These are phyloP conservation scores for Aspergillus brasiliensis DNA, from an alignment of 2,329 filamentous ascomycete species.

Conservation along the genomic window DNA sequence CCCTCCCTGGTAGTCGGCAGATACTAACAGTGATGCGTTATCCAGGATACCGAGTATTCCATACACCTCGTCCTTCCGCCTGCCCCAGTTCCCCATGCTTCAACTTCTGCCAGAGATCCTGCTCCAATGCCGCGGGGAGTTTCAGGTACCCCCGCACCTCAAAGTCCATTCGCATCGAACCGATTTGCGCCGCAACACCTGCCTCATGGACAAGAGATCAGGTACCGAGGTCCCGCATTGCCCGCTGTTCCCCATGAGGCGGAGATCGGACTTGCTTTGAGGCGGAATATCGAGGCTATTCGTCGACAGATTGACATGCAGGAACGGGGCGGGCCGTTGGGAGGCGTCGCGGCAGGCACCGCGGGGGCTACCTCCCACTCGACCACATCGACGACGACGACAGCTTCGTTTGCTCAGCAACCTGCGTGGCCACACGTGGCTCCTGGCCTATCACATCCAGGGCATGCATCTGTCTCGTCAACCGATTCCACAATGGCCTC, in stretches of 20 bases:
- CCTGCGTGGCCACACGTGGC: conserved; percentile 9
- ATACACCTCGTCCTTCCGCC: conserved; percentile 49
- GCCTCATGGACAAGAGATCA: conserved; percentile 12
- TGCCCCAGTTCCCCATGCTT: conserved; percentile 20
- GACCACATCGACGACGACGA: background rate
- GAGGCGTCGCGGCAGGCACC: conserved; percentile 3
- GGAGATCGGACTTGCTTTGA: conserved; percentile 24
- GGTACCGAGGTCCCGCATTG: conserved; percentile 15
- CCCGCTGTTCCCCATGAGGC: conserved; percentile 14
- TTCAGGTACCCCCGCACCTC: conserved; percentile 15
- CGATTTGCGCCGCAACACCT: conserved; percentile 4
- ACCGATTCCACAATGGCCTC: conserved; percentile 3
- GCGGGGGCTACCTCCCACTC: conserved; percentile 5
- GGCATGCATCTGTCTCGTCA: background rate
- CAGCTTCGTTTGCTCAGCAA: conserved; percentile 3
- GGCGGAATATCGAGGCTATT: conserved; percentile 24
- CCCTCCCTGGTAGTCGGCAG: background rate
- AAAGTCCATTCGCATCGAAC: conserved; percentile 11
- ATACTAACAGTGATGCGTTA: conserved; percentile 7
- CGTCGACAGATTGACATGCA: conserved; percentile 25
- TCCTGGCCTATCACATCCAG: conserved; percentile 1
- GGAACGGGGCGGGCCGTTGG: conserved; percentile 9
- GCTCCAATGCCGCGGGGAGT: background rate
- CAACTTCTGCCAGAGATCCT: conserved; percentile 9
- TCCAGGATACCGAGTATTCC: conserved; percentile 32